These are phyloP conservation scores for Fagus sylvatica DNA, from an alignment of 306 rosid species.

Conservation along the genomic window DNA sequence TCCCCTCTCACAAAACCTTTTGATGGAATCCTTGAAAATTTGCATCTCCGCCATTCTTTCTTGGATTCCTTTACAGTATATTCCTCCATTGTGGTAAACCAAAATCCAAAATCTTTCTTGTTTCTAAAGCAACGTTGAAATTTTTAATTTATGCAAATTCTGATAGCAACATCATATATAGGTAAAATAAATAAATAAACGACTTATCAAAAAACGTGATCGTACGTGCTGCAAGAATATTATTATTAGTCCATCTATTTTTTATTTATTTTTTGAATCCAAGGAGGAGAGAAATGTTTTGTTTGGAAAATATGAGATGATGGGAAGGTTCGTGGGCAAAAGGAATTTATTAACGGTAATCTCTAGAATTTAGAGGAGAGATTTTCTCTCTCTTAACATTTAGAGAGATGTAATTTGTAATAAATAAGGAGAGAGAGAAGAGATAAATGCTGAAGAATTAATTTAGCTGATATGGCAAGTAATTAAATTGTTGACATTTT, in stretches of 20 bases:
- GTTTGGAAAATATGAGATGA: slow-evolving; percentile 59
- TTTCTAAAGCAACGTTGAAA: not conserved
- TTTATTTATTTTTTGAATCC: not conserved
- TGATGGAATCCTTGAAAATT: slow-evolving; percentile 31
- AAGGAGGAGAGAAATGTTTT: slow-evolving; percentile 48
- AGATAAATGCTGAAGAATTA: too few species aligned
- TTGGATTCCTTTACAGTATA: slow-evolving; percentile 30
- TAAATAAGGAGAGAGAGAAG: too few species aligned
- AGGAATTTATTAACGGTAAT: slow-evolving; percentile 45
- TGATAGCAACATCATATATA: too few species aligned
- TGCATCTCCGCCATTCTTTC: slow-evolving; percentile 30
- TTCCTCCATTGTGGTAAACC: not conserved
- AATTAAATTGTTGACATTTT: too few species aligned
- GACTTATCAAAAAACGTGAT: too few species aligned
- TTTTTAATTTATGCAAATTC: not conserved
- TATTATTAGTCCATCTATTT: too few species aligned
- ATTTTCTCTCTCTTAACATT: too few species aligned
- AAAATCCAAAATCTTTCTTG: not conserved
- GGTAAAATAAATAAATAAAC: too few species aligned
- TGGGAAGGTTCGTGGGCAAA: slow-evolving; percentile 65
- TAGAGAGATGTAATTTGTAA: too few species aligned
- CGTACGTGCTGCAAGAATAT: not conserved
- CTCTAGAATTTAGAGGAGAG: too few species aligned
- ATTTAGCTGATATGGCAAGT: too few species aligned
- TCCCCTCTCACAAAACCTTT: not conserved